Conservation (phyloP, 2,329 filamentous ascomycete genomes). For the Fusarium sulawesiense region DNA sequence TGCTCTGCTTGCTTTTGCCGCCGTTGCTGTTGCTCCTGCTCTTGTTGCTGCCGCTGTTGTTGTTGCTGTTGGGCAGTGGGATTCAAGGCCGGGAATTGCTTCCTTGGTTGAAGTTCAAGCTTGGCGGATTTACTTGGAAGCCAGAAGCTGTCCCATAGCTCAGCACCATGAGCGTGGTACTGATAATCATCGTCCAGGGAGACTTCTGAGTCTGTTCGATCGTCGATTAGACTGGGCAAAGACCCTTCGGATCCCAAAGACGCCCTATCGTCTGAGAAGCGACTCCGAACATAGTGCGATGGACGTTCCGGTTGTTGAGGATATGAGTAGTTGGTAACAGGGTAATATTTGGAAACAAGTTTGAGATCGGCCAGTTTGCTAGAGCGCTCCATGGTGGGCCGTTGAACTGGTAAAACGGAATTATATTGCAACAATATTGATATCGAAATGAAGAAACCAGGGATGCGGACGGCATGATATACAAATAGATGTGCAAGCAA, state of each 20-base stretch:
- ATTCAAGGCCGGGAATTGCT: slow-evolving; percentile 50
- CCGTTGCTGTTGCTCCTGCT: slow-evolving; percentile 12
- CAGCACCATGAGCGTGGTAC: slow-evolving; percentile 57
- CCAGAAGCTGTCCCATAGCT: slow-evolving; percentile 67
- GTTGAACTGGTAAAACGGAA: slow-evolving; percentile 35
- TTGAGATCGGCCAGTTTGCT: slow-evolving; percentile 54
- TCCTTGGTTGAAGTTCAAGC: slow-evolving; percentile 34
- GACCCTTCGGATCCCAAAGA: slow-evolving; percentile 61
- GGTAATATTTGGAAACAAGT: slow-evolving; percentile 55
- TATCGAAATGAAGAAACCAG: slow-evolving; percentile 36
- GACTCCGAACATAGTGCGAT: slow-evolving; percentile 39
- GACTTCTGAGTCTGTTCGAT: slow-evolving; percentile 62
- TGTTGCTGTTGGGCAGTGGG: slow-evolving; percentile 45
- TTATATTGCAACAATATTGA: slow-evolving; percentile 41
- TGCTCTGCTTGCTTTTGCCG: slow-evolving; percentile 38
- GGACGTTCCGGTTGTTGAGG: slow-evolving; percentile 47
- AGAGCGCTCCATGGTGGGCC: slow-evolving; percentile 52
- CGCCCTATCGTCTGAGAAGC: slow-evolving; percentile 49
- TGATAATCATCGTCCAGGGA: slow-evolving; percentile 64
- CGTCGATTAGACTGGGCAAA: slow-evolving; percentile 62
- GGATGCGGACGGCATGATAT: slow-evolving; percentile 47
- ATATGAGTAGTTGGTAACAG: slow-evolving; percentile 57
- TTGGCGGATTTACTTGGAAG: slow-evolving; percentile 33
- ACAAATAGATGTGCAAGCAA: slow-evolving; percentile 42
- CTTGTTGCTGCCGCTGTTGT: slow-evolving; percentile 6